Evolutionary conservation across 306 rosid species (phyloP).

Genomic region (Glycine latifolia): DNA sequence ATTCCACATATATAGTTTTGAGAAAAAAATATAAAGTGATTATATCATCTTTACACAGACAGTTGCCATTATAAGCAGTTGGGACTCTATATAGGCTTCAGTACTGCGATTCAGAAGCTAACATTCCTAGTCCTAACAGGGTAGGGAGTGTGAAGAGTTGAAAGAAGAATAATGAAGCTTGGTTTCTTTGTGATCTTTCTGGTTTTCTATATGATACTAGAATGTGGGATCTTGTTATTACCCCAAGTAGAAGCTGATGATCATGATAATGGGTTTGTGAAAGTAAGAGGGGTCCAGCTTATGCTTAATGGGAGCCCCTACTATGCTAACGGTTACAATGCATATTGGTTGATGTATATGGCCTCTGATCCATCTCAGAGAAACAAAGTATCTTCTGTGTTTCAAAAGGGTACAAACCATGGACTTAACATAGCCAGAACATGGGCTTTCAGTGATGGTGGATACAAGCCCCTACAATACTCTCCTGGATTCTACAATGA

Average conservation of each 20-base stretch:
- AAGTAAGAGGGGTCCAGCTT: slow-evolving; percentile 72
- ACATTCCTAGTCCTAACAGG: neutral
- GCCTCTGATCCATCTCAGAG: slow-evolving; percentile 89
- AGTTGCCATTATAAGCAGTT: neutral
- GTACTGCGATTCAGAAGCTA: neutral
- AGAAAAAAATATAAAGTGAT: no score
- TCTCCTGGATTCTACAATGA: slow-evolving; percentile 94
- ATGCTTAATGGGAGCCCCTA: slow-evolving; percentile 71
- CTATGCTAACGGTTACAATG: slow-evolving; percentile 89
- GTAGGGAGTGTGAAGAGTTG: neutral
- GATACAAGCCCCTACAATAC: slow-evolving; percentile 67
- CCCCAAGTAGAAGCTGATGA: slow-evolving; percentile 53
- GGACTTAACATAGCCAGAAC: slow-evolving; percentile 79
- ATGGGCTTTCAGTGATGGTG: slow-evolving; percentile 97
- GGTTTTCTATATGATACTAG: slow-evolving; percentile 41
- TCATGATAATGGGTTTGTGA: slow-evolving; percentile 77
- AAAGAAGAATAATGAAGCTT: slow-evolving; percentile 48
- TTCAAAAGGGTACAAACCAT: slow-evolving; percentile 64
- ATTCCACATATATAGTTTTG: no score
- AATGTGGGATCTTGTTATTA: neutral
- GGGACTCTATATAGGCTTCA: slow-evolving; percentile 5
- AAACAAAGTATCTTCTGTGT: slow-evolving; percentile 69
- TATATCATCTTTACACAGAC: neutral
- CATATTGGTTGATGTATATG: slow-evolving; percentile 88
- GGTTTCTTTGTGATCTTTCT: slow-evolving; percentile 43